phyloP scores from a whole-genome alignment of 495 filamentous ascomycete genomes.

The Corynascus novoguineensis region DNA sequence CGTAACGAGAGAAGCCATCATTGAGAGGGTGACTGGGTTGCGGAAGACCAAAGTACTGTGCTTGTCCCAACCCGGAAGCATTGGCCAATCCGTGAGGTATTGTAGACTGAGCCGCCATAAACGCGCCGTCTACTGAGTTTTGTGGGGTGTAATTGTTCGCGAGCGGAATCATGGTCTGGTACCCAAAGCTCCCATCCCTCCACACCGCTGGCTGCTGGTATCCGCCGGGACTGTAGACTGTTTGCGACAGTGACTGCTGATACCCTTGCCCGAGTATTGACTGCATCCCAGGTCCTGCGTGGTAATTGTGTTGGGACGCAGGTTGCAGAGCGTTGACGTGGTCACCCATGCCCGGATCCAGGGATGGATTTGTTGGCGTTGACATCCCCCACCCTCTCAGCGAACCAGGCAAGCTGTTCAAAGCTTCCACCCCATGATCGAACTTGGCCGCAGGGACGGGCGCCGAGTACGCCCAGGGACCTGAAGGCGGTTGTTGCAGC shows the following conservation, averaged over 20 bases:
- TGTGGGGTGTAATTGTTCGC: conserved; percentile 31
- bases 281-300: conserved; percentile 51
- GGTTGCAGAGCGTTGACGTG: conserved; percentile 22
- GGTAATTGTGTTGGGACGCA: conserved; percentile 32
- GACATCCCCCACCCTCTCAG: conserved; percentile 23
- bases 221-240: conserved; percentile 65
- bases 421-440: conserved; percentile 12
- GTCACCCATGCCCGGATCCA: conserved; percentile 18
- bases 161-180: conserved; percentile 27
- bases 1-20: conserved; percentile 29
- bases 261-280: conserved; percentile 66
- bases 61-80: conserved; percentile 24
- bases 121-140: conserved; percentile 31
- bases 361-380: conserved; percentile 1
- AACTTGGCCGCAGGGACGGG: conserved; percentile 9
- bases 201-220: conserved; percentile 67
- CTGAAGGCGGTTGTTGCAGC: conserved; percentile 11
- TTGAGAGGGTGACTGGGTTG: conserved; percentile 28
- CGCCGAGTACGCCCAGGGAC: conserved; percentile 22
- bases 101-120: conserved; percentile 27
- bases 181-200: conserved; percentile 59
- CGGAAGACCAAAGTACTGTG: conserved; percentile 23
- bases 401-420: conserved; percentile 10
- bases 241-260: conserved; percentile 64
- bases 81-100: conserved; percentile 24